These are phyloP conservation scores for Torulaspora gathmanii DNA, from an alignment of 805 yeast genomes.

Conservation along the genomic window DNA sequence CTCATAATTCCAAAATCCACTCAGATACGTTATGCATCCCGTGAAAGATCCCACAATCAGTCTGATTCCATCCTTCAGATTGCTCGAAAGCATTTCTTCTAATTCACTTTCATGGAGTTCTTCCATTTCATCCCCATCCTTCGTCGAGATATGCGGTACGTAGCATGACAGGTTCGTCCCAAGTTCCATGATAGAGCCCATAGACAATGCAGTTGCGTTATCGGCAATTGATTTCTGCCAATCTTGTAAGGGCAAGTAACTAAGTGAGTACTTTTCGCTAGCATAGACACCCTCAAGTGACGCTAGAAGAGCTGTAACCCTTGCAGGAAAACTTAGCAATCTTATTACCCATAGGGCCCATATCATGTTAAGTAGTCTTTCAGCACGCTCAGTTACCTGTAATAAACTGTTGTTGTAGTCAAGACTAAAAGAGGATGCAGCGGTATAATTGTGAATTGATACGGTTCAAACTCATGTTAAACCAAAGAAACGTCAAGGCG, in stretches of 20 bases:
- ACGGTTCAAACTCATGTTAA: background rate
- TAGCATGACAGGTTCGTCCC: slow-evolving; percentile 24
- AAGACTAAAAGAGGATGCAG: background rate
- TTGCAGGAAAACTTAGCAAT: background rate
- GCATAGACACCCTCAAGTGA: slow-evolving; percentile 24
- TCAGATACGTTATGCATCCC: slow-evolving; percentile 27
- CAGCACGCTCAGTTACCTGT: background rate
- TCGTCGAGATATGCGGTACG: slow-evolving; percentile 16
- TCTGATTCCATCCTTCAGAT: slow-evolving; percentile 18
- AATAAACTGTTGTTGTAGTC: background rate
- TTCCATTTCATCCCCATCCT: slow-evolving; percentile 1
- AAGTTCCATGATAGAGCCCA: slow-evolving; percentile 18
- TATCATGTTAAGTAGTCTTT: background rate
- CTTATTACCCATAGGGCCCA: background rate
- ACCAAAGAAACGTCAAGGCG: background rate
- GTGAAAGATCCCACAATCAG: slow-evolving; percentile 16
- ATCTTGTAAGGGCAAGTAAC: slow-evolving; percentile 16
- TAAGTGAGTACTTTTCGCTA: slow-evolving; percentile 17
- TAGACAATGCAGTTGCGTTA: slow-evolving; percentile 11
- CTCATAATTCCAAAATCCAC: slow-evolving; percentile 53
- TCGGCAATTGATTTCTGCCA: slow-evolving; percentile 17
- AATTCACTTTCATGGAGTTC: slow-evolving; percentile 12
- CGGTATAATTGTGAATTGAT: background rate
- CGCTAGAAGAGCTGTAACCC: slow-evolving; percentile 10
- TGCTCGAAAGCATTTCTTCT: slow-evolving; percentile 12